phyloP scores from a whole-genome alignment of 2,329 filamentous ascomycete genomes.

The Fusarium sp. region DNA sequence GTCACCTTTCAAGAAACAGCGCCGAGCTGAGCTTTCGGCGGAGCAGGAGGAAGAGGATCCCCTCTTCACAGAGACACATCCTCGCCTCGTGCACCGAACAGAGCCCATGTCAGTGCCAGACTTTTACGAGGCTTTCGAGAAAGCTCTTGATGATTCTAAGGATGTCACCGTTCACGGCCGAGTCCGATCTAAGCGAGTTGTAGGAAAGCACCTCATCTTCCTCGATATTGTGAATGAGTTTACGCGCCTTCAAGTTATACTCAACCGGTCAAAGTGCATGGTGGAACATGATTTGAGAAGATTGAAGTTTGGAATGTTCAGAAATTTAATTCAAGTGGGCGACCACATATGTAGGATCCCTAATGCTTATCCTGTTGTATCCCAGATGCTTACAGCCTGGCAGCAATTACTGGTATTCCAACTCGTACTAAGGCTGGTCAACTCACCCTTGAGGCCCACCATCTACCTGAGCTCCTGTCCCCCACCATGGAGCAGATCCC shows the following conservation, averaged over 20 bases:
- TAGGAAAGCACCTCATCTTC: constrained; percentile 85
- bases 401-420: constrained; percentile 77
- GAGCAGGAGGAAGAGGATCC: constrained; percentile 51
- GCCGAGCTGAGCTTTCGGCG: constrained; percentile 48
- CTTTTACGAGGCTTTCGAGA: constrained; percentile 48
- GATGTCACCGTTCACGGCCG: constrained; percentile 66
- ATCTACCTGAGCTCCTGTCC: constrained; percentile 77
- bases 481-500: constrained; percentile 86
- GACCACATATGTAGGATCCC: constrained; percentile 81
- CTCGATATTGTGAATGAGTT: constrained; percentile 82
- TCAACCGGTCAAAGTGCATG: constrained; percentile 69
- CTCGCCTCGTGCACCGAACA: constrained; percentile 47
- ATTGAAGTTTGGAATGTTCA: constrained; percentile 67
- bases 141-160: constrained; percentile 43
- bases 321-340: constrained; percentile 77
- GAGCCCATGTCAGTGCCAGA: constrained; percentile 49
- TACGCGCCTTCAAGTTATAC: constrained; percentile 78
- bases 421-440: constrained; percentile 78
- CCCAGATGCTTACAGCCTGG: constrained; percentile 44
- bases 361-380: constrained; percentile 29
- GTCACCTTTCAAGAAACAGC: constrained; percentile 53
- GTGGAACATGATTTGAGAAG: constrained; percentile 49
- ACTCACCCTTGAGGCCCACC: constrained; percentile 75
- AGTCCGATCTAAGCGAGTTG: constrained; percentile 75
- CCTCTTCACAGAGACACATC: constrained; percentile 51